A percentile compares a stretch with the other conserved stretches of the same genome.
Conservation (phyloP, 2,329 filamentous ascomycete genomes). For the Fusarium avenaceum region DNA sequence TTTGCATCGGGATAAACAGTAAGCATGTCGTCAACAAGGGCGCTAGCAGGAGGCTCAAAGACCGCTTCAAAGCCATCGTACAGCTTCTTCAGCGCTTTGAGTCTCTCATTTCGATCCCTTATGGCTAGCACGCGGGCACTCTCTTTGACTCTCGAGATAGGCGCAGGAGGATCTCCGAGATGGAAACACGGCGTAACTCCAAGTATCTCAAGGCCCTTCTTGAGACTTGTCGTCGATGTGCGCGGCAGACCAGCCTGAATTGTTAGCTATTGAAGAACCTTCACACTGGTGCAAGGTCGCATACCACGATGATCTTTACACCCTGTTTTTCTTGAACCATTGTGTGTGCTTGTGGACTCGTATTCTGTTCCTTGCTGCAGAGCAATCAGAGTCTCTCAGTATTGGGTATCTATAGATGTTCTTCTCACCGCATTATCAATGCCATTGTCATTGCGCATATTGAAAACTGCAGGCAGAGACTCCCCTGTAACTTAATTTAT, state of each 20-base stretch:
- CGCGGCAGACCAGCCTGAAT: slow-evolving; percentile 34
- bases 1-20: slow-evolving; percentile 34
- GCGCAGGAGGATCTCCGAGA: slow-evolving; percentile 37
- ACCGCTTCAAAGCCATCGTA: slow-evolving; percentile 40
- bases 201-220: slow-evolving; percentile 38
- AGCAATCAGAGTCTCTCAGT: not conserved
- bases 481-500: not conserved
- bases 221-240: slow-evolving; percentile 39
- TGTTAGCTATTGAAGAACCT: not conserved
- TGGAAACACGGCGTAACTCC: slow-evolving; percentile 37
- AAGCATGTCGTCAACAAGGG: slow-evolving; percentile 39
- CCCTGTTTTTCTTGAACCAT: slow-evolving; percentile 9
- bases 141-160: slow-evolving; percentile 34
- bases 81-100: slow-evolving; percentile 33
- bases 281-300: not conserved
- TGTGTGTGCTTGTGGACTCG: slow-evolving; percentile 6
- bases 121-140: slow-evolving; percentile 35
- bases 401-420: slow-evolving; percentile 17
- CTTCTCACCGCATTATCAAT: not conserved
- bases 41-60: slow-evolving; percentile 39
- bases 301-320: slow-evolving; percentile 39
- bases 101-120: slow-evolving; percentile 29
- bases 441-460: not conserved
- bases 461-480: not conserved
- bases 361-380: not conserved